Base-by-base conservation (phyloP, 176 grass and related monocot species). In the Aegilops bicornis region DNA sequence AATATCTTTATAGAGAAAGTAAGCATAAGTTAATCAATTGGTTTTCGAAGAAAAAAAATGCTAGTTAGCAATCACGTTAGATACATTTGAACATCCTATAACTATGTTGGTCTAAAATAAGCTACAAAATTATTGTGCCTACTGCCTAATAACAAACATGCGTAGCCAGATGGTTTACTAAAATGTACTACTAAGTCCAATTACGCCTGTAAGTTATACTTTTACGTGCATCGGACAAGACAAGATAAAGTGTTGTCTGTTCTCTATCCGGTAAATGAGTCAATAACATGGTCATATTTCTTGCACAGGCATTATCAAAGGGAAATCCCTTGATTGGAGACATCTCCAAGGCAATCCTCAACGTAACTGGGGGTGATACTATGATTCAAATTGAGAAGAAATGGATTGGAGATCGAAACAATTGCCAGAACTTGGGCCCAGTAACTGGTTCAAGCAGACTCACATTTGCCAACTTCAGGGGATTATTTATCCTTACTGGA, bases 321-420 rank as follows among this genome's bases (percentile, higher is more conserved):
- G 43, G 82, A 43, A 86, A 82, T 15, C 82, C 80, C 27, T 83
- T 93, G 16, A 60, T 87, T 3, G 17, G 63, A 0, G 92, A 94
- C 43, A 35, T 94, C 4, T 94, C 89, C 22, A 89, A 77, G 62
- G 87, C 83, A 73, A 94, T 94, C 17, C 86, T 91, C 24, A 94
- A 84, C 82, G 61, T 94, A 69, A 91, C 89, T 29, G 92, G 86
- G 32, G 87, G 84, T 3, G 80, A 89, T 2, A 56, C 64, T 27
- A 85, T 84, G 27, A 73, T 79, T 30, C 78, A 65, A 2, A 89
- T 89, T 24, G 74, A 94, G 58, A 90, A 83, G 17, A 87, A 75
- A 85, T 91, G 92, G 92, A 82, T 89, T 25, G 56, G 90, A 47
- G 69, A 64, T 27, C 64, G 65, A 35, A 50, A 78, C 19, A 42